These are phyloP conservation scores for Metarhizium sp. DNA, from an alignment of 2,329 filamentous ascomycete genomes.

Conservation along the genomic window DNA sequence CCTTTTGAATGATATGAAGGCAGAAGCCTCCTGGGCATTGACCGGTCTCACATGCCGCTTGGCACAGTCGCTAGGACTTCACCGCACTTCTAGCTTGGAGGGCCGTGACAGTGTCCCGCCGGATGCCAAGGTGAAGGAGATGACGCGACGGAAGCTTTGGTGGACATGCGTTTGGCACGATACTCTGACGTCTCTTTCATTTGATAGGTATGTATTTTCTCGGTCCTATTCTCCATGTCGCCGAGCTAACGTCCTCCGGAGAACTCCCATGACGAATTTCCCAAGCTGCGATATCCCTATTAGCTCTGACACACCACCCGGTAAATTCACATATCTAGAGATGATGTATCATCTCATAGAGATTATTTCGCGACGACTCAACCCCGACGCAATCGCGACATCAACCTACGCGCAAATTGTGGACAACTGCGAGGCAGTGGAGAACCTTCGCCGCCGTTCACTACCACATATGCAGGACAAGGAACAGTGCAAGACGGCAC, in stretches of 20 bases:
- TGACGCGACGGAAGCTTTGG: constrained; percentile 47
- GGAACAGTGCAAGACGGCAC: constrained; percentile 53
- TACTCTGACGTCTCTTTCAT: constrained; percentile 55
- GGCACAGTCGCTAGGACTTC: constrained; percentile 55
- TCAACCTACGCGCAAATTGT: constrained; percentile 46
- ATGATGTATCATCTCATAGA: constrained; percentile 57
- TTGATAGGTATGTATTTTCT: constrained; percentile 41
- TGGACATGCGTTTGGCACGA: constrained; percentile 62
- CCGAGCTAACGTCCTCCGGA: constrained; percentile 15
- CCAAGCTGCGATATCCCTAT: constrained; percentile 45
- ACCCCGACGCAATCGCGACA: constrained; percentile 42
- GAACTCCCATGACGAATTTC: constrained; percentile 54
- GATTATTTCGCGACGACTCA: constrained; percentile 48
- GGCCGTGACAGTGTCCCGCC: constrained; percentile 31
- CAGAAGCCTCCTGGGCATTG: constrained; percentile 57
- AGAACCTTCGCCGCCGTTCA: constrained; percentile 39
- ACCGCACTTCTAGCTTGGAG: constrained; percentile 38
- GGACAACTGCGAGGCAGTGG: constrained; percentile 45
- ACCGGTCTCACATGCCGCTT: constrained; percentile 54
- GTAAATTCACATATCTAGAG: constrained; percentile 50
- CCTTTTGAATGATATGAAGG: constrained; percentile 60
- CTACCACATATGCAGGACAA: constrained; percentile 46
- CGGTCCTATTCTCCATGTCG: not conserved
- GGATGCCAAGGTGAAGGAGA: constrained; percentile 41
- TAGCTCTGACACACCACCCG: constrained; percentile 28